phyloP scores from a whole-genome alignment of 2,329 filamentous ascomycete genomes.

The Plenodomus tracheiphilus region DNA sequence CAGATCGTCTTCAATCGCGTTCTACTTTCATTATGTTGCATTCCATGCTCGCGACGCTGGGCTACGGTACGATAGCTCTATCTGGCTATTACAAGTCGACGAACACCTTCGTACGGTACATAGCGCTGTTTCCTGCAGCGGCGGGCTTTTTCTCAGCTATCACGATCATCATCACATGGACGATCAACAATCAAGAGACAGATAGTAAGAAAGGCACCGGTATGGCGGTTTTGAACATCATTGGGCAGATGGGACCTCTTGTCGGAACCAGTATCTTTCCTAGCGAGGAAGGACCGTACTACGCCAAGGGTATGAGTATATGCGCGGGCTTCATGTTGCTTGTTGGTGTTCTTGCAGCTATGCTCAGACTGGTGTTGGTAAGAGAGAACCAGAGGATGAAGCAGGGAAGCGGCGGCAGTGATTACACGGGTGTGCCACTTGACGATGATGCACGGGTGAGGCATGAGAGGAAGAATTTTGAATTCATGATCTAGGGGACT shows the following conservation, averaged over 20 bases:
- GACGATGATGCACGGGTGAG: slow-evolving; percentile 22
- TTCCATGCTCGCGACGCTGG: slow-evolving; percentile 65
- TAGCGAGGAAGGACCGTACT: slow-evolving; percentile 53
- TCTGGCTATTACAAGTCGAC: slow-evolving; percentile 51
- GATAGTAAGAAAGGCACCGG: slow-evolving; percentile 72
- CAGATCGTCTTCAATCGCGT: slow-evolving; percentile 67
- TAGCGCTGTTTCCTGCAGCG: slow-evolving; percentile 76
- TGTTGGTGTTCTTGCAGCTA: slow-evolving; percentile 49
- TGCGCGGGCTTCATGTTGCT: slow-evolving; percentile 56
- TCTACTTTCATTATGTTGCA: slow-evolving; percentile 69
- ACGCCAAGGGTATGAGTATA: slow-evolving; percentile 53
- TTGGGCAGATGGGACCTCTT: slow-evolving; percentile 78
- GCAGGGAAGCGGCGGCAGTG: slow-evolving; percentile 8
- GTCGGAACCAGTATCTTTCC: slow-evolving; percentile 61
- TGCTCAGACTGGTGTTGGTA: slow-evolving; percentile 47
- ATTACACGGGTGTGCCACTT: slow-evolving; percentile 33
- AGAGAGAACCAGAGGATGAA: slow-evolving; percentile 29
- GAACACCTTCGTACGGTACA: slow-evolving; percentile 60
- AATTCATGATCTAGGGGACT: slow-evolving; percentile 31
- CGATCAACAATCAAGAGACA: slow-evolving; percentile 78
- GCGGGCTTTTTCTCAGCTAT: slow-evolving; percentile 85
- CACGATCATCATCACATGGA: slow-evolving; percentile 85
- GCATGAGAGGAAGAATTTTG: slow-evolving; percentile 23
- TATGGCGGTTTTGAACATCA: slow-evolving; percentile 77
- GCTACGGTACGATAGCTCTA: slow-evolving; percentile 65